A percentile compares a stretch with the other conserved stretches of the same genome.
Conservation (phyloP, 2,329 filamentous ascomycete species). For the Endoconidiophora polonica region DNA sequence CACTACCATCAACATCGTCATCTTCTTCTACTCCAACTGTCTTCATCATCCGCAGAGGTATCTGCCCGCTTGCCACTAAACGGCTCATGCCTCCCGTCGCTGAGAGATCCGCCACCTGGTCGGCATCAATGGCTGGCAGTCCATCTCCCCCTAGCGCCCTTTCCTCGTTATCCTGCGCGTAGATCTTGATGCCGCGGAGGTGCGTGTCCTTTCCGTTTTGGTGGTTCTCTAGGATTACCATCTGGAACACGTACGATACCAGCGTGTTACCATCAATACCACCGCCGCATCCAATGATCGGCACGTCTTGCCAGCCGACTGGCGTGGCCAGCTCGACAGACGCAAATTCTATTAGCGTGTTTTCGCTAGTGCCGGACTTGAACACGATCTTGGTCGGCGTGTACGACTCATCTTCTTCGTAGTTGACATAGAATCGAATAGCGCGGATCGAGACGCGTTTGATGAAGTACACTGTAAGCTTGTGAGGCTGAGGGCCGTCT, state of each 20-base stretch:
- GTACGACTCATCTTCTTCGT: constrained; percentile 85
- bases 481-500: constrained; percentile 69
- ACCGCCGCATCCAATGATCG: constrained; percentile 36
- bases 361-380: constrained; percentile 74
- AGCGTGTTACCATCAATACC: constrained; percentile 56
- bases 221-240: constrained; percentile 87
- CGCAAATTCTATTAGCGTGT: constrained; percentile 79
- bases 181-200: constrained; percentile 81
- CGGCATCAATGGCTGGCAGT: constrained; percentile 5
- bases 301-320: constrained; percentile 79
- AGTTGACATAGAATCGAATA: constrained; percentile 77
- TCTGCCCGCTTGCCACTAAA: no score
- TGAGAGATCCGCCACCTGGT: constrained; percentile 1
- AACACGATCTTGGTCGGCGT: constrained; percentile 88
- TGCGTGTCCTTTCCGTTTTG: constrained; percentile 99
- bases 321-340: constrained; percentile 64
- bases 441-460: constrained; percentile 64
- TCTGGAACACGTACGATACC: constrained; percentile 75
- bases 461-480: constrained; percentile 71
- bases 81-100: not conserved
- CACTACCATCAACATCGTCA: not conserved
- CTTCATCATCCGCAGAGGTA: no score
- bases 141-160: constrained; percentile 8
- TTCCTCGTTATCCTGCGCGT: constrained; percentile 35
- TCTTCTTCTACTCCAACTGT: not conserved